Percentiles rank a stretch among this genome's conserved stretches.
Conservation (phyloP, 1,284 basidiomycete genomes). For the Heterobasidion annosum region DNA sequence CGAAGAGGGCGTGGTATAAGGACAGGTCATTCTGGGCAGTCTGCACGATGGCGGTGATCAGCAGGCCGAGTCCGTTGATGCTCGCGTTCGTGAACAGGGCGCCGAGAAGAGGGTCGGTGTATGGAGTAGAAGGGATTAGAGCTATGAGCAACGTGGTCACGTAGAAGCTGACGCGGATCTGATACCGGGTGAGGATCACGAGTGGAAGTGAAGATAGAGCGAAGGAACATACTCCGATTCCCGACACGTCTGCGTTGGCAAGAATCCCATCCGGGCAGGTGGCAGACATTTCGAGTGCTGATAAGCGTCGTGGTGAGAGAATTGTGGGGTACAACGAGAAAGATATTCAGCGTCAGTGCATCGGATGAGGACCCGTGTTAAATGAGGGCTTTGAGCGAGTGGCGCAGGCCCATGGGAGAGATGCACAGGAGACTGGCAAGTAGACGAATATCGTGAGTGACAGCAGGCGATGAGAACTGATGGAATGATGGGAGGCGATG, state of each 20-base stretch:
- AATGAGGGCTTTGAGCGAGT: too few relatives aligned
- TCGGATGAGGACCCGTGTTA: too few relatives aligned
- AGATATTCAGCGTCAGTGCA: too few relatives aligned
- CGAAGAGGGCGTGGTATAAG: slow-evolving; percentile 8
- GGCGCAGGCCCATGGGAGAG: too few relatives aligned
- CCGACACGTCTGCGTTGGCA: slow-evolving; percentile 5
- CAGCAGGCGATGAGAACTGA: too few relatives aligned
- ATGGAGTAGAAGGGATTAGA: not conserved
- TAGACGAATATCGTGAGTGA: too few relatives aligned
- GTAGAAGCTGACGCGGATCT: slow-evolving; percentile 11
- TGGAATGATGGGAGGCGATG: too few relatives aligned
- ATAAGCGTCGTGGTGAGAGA: too few relatives aligned
- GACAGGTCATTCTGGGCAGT: not conserved
- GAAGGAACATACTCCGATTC: slow-evolving; percentile 3
- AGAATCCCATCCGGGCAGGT: too few relatives aligned
- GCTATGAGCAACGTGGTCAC: slow-evolving; percentile 4
- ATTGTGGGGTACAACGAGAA: too few relatives aligned
- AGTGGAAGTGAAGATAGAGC: not conserved
- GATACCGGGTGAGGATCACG: not conserved
- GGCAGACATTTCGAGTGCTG: too few relatives aligned
- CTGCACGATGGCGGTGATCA: slow-evolving; percentile 7
- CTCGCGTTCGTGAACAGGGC: slow-evolving; percentile 2
- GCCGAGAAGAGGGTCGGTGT: slow-evolving; percentile 4
- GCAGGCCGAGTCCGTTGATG: slow-evolving; percentile 5
- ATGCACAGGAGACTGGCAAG: too few relatives aligned